Conservation (phyloP, 202 grass and related monocot species). For the Setaria italica region DNA sequence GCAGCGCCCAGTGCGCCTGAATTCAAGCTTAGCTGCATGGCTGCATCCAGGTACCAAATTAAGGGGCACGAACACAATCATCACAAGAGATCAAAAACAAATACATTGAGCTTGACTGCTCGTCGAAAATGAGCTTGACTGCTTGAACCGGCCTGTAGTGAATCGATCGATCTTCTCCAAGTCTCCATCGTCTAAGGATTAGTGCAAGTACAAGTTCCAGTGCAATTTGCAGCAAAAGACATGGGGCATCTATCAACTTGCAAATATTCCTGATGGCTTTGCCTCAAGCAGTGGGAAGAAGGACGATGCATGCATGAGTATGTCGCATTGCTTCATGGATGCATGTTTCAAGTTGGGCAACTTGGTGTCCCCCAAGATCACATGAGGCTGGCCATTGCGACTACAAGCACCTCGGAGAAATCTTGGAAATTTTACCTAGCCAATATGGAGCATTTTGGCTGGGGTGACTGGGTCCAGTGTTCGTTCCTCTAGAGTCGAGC, state of each 20-base stretch:
- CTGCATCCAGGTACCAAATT: neutral
- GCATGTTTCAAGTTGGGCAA: neutral
- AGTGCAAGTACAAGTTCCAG: neutral
- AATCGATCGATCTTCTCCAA: too few relatives aligned
- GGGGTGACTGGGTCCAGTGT: too few relatives aligned
- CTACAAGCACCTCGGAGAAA: neutral
- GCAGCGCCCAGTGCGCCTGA: neutral
- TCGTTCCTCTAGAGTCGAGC: too few relatives aligned
- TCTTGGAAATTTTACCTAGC: too few relatives aligned
- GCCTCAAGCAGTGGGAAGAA: neutral
- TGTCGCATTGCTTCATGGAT: neutral
- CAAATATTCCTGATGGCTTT: neutral
- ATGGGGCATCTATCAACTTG: neutral
- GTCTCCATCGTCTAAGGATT: too few relatives aligned
- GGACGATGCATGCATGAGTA: neutral
- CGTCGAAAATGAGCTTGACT: neutral
- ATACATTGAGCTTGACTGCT: neutral
- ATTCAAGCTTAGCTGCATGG: neutral
- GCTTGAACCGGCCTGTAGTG: neutral
- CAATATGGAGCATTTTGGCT: too few relatives aligned
- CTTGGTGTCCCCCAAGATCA: neutral
- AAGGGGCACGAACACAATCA: neutral
- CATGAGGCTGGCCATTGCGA: neutral
- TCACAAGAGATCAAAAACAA: neutral
- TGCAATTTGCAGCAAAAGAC: conserved; percentile 7